Base-by-base conservation (phyloP, 176 grass and related monocot species). In the Phyllostachys edulis region DNA sequence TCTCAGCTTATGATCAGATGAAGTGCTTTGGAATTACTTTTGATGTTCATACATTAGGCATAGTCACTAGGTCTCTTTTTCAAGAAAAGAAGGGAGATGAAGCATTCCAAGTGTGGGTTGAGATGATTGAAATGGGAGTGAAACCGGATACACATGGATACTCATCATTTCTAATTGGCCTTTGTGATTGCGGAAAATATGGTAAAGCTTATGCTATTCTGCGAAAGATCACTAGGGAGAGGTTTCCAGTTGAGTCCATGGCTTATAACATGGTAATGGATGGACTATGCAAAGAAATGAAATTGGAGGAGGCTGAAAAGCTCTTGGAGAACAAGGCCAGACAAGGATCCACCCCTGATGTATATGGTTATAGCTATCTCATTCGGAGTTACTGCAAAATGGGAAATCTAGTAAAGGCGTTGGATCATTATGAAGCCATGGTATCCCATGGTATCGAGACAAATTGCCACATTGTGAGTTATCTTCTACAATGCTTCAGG, bases 251-350 rank as follows among this genome's bases (percentile, higher is more conserved):
- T 70, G 80, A 85, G 39, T 56, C 63, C 56, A 64, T 92, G 29
- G 78, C 87, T 70, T 94, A 92, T 91, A 91, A 97, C 83, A 89
- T 83, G 78, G 73, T 97, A 64, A 91, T 97, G 67, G 63, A 70
- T 89, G 84, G 88, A 40, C 84, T 97, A 42, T 97, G 86, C 92
- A 89, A 94, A 78, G 86, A 91, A 70, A 89, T 81, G 67, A 92
- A 63, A 90, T 23, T 92, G 69, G 73, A 86, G 16, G 84, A 91
- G 78, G 95, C 75, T 76, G 92, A 93, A 89, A 79, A 92, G 20
- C 86, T 97, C 86, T 87, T 94, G 76, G 81, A 93, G 80, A 87
- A 38, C 36, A 94, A 89, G 88, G 9, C 36, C 5, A 85, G 69
- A 51, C 74, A 75, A 82, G 88, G 86, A 29, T 56, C 80, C 23